Base-by-base conservation (phyloP, 495 filamentous ascomycete species). In the Penicillium samsonianum region DNA sequence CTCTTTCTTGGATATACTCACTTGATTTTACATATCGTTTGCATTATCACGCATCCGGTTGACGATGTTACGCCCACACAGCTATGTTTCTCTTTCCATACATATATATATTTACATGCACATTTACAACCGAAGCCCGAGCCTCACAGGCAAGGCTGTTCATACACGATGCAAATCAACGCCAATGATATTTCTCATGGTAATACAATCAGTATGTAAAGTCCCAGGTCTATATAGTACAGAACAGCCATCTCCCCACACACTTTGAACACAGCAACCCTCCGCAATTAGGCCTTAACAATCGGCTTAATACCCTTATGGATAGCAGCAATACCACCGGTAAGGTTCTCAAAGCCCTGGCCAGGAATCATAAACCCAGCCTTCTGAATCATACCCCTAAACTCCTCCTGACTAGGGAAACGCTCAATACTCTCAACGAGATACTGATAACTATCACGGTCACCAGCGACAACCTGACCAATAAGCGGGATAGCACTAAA, bases 361-460 rank as follows among this genome's bases (percentile, higher is more conserved):
- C 90, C 90, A 19, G 87, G 91, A 47, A 95, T 83, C 68, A 88
- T 69, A 68, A 98, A 98, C 14, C 94, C 95, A 38, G 91, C 93
- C 57, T 87, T 85, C 67, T 84, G 74, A 66, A 98, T 94, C 91
- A 98, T 94, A 43, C 82, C 83, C 61, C 84, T 77, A 71, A 92
- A 98, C 65, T 90, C 84, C 48, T 82, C 76, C 79, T 98, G 94
- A 48, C 77, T 83, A 4, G 95, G 95, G 68, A 98, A 98, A 40
- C 82, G 77, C 78, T 96, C 92, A 76, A 98, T 98, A 74, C 91
- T 96, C 83, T 98, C 94, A 25, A 98, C 95, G 35, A 98, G 75
- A 77, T 98, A 98, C 82, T 98, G 95, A 72, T 98, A 98, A 67
- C 91, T 96, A 63, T 91, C 92, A 49, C 94, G 80, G 69, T 98